Base-by-base conservation (phyloP, 441 rosid species). In the Syzygium syzygioides region DNA sequence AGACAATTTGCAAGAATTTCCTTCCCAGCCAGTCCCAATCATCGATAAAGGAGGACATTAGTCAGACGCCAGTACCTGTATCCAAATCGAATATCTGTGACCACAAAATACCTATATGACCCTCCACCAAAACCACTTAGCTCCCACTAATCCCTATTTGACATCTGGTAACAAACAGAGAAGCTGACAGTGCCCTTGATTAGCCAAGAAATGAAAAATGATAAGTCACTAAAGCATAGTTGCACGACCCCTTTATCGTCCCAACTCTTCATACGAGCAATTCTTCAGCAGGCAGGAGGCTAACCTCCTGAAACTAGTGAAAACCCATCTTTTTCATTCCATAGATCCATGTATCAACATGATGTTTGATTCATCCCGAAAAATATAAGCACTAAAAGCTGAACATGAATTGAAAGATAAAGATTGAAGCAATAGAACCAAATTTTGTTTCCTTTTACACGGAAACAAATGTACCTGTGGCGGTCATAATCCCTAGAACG, bases 401-500 rank as follows among this genome's bases (percentile, higher is more conserved):
- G 79, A 28, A 50, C 23, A n/a, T n/a, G 32, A 86, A 66, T 23
- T 84, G 48, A 54, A 83, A 64, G 41, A 79, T 60, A 13, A 28
- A 76, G 55, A 64, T 59, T 41, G n/a, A 62, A 87, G 34, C 28
- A 34, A 85, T 50, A 50, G 8, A 62, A 50, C 79, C 55, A 71
- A 64, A 64, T 55, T 23, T 9, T 23, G 30, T 45, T 55, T 55
- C 71, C 64, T 32, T 55, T 19, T 5, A 86, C 4, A 2, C 5
- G 0, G 50, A 66, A 66, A 71, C 26, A 20, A 30, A 54, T 59
- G 86, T 93, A 98, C 99, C 99, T 96, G 94, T 94, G 96, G 86
- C 96, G 97, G 90, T 98, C 98, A 93, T 94, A 92, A 90, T 97
- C 98, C 93, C 99, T 94, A 15, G 96, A 88, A 86, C 92, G 97